Conservation (phyloP, 176 grass and related monocot species). For the Hsuehochloa calcarea region DNA sequence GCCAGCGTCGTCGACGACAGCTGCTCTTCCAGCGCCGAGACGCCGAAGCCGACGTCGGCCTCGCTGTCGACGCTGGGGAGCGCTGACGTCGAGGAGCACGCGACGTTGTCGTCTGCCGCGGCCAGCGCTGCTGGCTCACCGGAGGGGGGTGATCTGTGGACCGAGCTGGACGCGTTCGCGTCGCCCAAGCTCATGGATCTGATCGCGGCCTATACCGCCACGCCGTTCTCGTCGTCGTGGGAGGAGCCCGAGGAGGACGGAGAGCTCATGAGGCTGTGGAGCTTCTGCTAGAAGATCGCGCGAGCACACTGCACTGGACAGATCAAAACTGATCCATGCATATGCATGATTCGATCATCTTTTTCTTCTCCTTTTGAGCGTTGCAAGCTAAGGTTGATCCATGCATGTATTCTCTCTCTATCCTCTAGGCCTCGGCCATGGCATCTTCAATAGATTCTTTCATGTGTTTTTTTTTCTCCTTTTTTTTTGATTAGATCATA, state of each 20-base stretch:
- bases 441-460: background rate
- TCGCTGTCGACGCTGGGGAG: slow-evolving; percentile 13
- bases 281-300: slow-evolving; percentile 42
- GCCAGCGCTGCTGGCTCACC: slow-evolving; percentile 11
- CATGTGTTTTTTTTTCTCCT: background rate
- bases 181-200: slow-evolving; percentile 52
- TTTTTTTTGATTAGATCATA: background rate
- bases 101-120: slow-evolving; percentile 26
- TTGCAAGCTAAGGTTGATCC: background rate
- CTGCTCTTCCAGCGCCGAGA: slow-evolving; percentile 34
- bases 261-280: slow-evolving; percentile 58
- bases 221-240: slow-evolving; percentile 36
- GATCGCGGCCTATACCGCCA: background rate
- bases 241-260: slow-evolving; percentile 62
- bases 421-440: background rate
- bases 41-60: slow-evolving; percentile 9
- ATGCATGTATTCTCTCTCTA: background rate
- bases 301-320: background rate
- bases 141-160: slow-evolving; percentile 38
- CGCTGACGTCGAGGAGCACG: slow-evolving; percentile 16
- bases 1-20: slow-evolving; percentile 24
- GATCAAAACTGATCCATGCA: background rate
- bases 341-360: slow-evolving; percentile 24
- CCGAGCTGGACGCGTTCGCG: slow-evolving; percentile 38
- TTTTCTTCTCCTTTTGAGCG: background rate